Percentiles rank a stretch among this genome's conserved stretches.
phyloP scores from a whole-genome alignment of 1,284 basidiomycete species.

The Porodaedalea pini region DNA sequence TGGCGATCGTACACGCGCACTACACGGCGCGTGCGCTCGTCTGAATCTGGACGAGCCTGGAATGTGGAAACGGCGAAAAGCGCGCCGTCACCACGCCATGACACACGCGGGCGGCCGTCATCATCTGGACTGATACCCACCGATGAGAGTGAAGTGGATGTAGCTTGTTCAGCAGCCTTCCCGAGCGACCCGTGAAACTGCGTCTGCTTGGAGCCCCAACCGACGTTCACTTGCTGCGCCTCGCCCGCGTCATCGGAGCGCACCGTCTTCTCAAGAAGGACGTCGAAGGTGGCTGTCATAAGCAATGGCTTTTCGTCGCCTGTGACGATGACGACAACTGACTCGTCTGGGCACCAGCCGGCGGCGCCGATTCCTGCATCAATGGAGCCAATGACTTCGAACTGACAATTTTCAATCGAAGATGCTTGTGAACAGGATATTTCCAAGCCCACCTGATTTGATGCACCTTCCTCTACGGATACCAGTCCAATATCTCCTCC shows the following conservation, averaged over 20 bases:
- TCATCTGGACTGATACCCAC: slow-evolving; percentile 67
- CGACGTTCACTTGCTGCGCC: slow-evolving; percentile 90
- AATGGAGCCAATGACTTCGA: slow-evolving; percentile 50
- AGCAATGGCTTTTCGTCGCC: slow-evolving; percentile 76
- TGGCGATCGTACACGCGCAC: slow-evolving; percentile 83
- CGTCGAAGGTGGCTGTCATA: slow-evolving; percentile 88
- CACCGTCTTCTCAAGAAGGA: slow-evolving; percentile 76
- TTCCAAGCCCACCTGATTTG: slow-evolving; percentile 24
- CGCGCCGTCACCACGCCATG: slow-evolving; percentile 91
- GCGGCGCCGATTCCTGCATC: slow-evolving; percentile 55
- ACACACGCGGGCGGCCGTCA: slow-evolving; percentile 69
- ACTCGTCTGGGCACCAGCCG: slow-evolving; percentile 58
- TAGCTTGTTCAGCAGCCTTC: slow-evolving; percentile 74
- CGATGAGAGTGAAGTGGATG: slow-evolving; percentile 35
- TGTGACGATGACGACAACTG: slow-evolving; percentile 49
- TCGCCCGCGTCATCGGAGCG: slow-evolving; percentile 81
- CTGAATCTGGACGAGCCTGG: slow-evolving; percentile 36
- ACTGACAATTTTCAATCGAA: slow-evolving; percentile 21
- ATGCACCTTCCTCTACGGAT: slow-evolving; percentile 1
- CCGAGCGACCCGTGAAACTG: slow-evolving; percentile 98
- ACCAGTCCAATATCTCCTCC: slow-evolving; percentile 18
- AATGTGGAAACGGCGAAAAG: slow-evolving; percentile 85
- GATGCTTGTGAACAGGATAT: slow-evolving; percentile 25
- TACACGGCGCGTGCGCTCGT: slow-evolving; percentile 41
- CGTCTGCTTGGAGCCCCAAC: slow-evolving; percentile 96